phyloP scores from a whole-genome alignment of 179 eudicot genomes.

The Spinacia oleracea region DNA sequence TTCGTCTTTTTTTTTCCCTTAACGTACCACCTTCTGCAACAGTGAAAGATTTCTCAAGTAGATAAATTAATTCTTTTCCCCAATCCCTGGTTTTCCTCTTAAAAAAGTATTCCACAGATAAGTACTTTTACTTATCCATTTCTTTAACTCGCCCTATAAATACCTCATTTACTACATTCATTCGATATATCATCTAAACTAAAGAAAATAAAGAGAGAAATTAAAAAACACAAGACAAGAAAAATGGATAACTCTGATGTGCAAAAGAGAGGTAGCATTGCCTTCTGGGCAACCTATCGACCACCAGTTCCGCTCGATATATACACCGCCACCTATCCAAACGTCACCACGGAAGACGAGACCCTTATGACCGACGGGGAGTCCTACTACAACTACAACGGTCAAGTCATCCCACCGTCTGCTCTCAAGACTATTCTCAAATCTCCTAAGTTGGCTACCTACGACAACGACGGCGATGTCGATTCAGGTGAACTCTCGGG shows the following conservation, averaged over 20 bases:
- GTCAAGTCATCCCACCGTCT: constrained; percentile 12
- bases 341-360: background rate
- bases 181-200: background rate
- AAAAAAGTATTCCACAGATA: background rate
- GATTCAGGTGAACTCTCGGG: constrained; percentile 8
- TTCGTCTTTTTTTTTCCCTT: too few relatives aligned
- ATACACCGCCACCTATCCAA: background rate
- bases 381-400: constrained; percentile 26
- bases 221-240: background rate
- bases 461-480: constrained; percentile 10
- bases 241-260: background rate
- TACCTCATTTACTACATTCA: background rate
- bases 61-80: too few relatives aligned
- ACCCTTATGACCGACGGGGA: constrained; percentile 7
- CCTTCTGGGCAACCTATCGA: constrained; percentile 10
- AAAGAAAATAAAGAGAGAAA: background rate
- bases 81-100: background rate
- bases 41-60: background rate
- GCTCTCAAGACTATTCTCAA: constrained; percentile 21
- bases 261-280: constrained; percentile 14
- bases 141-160: background rate
- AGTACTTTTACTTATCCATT: background rate
- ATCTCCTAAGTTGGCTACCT: background rate
- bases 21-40: background rate
- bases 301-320: constrained; percentile 17